Conservation (phyloP, 805 yeast species). For the Candida nonsorbophila region DNA sequence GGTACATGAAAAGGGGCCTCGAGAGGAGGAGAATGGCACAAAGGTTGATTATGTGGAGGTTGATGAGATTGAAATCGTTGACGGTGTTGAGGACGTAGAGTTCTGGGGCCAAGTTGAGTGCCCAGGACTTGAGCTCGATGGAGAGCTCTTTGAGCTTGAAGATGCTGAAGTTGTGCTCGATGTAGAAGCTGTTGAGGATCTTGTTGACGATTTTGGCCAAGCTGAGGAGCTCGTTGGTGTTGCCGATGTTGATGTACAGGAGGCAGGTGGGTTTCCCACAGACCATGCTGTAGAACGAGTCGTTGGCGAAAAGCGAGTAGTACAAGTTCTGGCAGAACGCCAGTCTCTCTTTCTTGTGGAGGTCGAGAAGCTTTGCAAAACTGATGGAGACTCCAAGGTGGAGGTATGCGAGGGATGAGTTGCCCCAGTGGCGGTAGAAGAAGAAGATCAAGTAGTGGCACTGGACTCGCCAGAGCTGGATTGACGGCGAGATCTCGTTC, state of each 20-base stretch:
- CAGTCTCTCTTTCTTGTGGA: background rate
- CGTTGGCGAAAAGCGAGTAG: conserved; percentile 1
- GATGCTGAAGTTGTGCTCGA: background rate
- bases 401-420: conserved; percentile 1
- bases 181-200: conserved; percentile 2
- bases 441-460: conserved; percentile 33
- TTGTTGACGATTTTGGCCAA: conserved; percentile 2
- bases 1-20: conserved; percentile 37
- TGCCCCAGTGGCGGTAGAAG: conserved; percentile 22
- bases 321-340: background rate
- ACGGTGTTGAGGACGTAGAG: background rate
- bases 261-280: conserved; percentile 3
- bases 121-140: conserved; percentile 28
- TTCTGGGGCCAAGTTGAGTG: conserved; percentile 20
- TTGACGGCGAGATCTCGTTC: conserved; percentile 27
- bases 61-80: conserved; percentile 15
- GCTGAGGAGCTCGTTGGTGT: background rate
- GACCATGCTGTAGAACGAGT: conserved; percentile 1
- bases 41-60: conserved; percentile 27
- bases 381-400: conserved; percentile 5
- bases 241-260: background rate
- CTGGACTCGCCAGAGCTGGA: conserved; percentile 37
- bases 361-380: background rate
- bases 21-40: conserved; percentile 32
- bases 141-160: conserved; percentile 20